These are phyloP conservation scores for Curvularia lunata DNA, from an alignment of 2,329 filamentous ascomycete species.

Conservation along the genomic window DNA sequence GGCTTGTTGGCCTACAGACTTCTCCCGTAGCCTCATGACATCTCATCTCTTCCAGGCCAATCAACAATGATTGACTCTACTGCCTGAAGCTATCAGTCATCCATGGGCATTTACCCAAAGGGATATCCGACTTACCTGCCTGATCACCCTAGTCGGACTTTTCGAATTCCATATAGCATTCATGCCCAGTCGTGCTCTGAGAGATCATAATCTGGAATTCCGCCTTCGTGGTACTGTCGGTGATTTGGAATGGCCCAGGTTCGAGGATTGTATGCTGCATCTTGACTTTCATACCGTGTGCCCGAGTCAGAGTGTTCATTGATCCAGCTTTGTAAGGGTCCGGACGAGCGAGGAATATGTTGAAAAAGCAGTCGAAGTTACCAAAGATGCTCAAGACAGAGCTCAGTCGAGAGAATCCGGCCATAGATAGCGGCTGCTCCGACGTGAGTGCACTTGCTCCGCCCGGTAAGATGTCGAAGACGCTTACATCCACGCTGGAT, in stretches of 20 bases:
- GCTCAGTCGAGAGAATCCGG: not conserved
- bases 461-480: not conserved
- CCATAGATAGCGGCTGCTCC: not conserved
- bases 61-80: not conserved
- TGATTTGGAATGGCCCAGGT: not conserved
- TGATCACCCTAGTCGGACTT: not conserved
- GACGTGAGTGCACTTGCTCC: no score
- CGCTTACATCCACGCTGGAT: not conserved
- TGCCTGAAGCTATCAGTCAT: not conserved
- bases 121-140: not conserved
- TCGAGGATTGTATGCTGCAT: not conserved
- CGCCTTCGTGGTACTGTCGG: not conserved
- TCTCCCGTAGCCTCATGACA: not conserved
- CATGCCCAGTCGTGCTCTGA: not conserved
- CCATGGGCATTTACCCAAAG: not conserved
- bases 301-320: not conserved
- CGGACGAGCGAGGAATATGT: not conserved
- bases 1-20: no score
- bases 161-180: conserved; percentile 2
- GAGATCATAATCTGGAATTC: not conserved
- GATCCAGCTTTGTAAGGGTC: not conserved
- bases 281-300: not conserved
- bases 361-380: not conserved
- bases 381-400: not conserved
- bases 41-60: not conserved